phyloP scores from a whole-genome alignment of 306 rosid genomes.

The Acacia melanoxylon region DNA sequence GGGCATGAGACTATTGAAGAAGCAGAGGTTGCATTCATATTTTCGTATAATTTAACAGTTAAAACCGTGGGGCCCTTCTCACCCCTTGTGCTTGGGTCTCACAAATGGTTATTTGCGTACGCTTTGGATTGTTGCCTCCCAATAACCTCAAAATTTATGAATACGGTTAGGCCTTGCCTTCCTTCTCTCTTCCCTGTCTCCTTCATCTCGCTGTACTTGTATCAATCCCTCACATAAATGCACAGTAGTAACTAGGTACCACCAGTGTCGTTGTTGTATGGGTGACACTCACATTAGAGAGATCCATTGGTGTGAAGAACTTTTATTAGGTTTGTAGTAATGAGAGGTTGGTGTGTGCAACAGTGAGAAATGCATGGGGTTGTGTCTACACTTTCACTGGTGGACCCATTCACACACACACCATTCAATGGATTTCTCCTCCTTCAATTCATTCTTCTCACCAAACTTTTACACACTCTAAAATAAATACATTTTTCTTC shows the following conservation, averaged over 20 bases:
- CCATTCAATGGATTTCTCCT: background rate
- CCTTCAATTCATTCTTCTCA: background rate
- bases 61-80: background rate
- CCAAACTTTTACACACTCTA: background rate
- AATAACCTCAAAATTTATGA: background rate
- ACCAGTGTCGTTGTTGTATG: background rate
- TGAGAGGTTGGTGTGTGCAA: background rate
- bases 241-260: background rate
- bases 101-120: background rate
- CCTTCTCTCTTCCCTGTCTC: background rate
- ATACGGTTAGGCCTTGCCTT: background rate
- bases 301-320: background rate
- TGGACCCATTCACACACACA: background rate
- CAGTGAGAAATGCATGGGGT: background rate
- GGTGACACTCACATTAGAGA: background rate
- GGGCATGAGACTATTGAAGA: background rate
- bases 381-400: background rate
- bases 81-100: background rate
- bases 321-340: background rate
- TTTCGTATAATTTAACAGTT: background rate
- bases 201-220: background rate
- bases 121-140: background rate
- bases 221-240: background rate
- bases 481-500: background rate
- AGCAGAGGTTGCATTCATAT: background rate